A percentile compares a stretch with the other conserved stretches of the same genome.
These are phyloP conservation scores for Aureobasidium sp. DNA, from an alignment of 2,329 filamentous ascomycete genomes.

Conservation along the genomic window DNA sequence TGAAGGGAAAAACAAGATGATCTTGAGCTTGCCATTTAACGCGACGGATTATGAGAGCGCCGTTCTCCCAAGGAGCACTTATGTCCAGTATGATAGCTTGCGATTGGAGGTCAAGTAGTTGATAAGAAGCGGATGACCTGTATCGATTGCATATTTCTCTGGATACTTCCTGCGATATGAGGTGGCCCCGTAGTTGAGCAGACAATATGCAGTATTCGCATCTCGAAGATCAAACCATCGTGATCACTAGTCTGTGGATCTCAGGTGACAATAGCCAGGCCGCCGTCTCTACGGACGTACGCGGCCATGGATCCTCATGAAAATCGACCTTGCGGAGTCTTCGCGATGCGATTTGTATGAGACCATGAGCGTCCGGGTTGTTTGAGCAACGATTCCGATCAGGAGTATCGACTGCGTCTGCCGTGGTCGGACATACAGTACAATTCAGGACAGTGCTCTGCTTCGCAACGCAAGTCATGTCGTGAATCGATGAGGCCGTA, in stretches of 20 bases:
- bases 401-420: neutral
- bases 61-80: conserved; percentile 45
- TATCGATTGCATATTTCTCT: no score
- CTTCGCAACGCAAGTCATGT: neutral
- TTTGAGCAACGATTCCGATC: neutral
- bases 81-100: conserved; percentile 59
- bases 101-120: conserved; percentile 42
- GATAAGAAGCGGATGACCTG: no score
- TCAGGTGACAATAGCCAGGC: no score
- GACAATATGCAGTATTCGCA: no score
- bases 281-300: neutral
- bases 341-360: neutral
- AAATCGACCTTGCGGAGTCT: no score
- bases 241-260: no score
- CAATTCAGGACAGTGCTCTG: neutral
- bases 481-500: neutral
- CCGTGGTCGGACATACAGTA: neutral
- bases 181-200: neutral
- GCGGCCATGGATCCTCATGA: neutral
- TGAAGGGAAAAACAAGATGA: conserved; percentile 46
- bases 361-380: neutral
- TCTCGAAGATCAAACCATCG: no score
- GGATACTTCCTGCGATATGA: no score
- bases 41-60: conserved; percentile 53
- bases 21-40: conserved; percentile 51